Conservation (phyloP, 2,329 filamentous ascomycete genomes). For the Orbilia oligospora region DNA sequence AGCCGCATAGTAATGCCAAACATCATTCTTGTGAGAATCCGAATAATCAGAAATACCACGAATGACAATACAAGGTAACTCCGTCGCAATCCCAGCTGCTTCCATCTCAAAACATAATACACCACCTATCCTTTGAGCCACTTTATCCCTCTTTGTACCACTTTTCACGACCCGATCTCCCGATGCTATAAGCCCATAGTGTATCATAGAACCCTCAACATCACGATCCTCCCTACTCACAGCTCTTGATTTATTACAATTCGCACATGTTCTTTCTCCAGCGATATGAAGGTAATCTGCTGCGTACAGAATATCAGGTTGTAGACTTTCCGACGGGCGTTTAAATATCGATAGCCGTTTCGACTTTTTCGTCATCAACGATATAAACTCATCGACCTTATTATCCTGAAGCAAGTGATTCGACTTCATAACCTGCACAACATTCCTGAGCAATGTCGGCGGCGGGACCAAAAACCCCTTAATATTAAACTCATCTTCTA, state of each 20-base stretch:
- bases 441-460: conserved; percentile 1
- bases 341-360: background rate
- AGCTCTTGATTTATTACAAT: background rate
- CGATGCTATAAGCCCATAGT: conserved; percentile 38
- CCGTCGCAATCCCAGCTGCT: conserved; percentile 54
- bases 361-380: background rate
- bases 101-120: conserved; percentile 59
- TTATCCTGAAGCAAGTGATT: background rate
- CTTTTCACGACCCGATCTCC: conserved; percentile 33
- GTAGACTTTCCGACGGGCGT: background rate
- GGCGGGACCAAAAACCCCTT: conserved; percentile 25
- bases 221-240: background rate
- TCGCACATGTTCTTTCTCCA: conserved; percentile 7
- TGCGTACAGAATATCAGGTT: conserved; percentile 15
- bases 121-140: background rate
- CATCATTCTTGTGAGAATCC: conserved; percentile 63
- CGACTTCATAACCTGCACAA: conserved; percentile 12
- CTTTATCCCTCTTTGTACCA: background rate
- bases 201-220: conserved; percentile 12
- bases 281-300: conserved; percentile 17
- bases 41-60: conserved; percentile 63
- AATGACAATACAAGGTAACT: conserved; percentile 33
- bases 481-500: conserved; percentile 14
- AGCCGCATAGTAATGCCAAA: conserved; percentile 62
- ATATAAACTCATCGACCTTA: conserved; percentile 15